Evolutionary conservation across 257 asterid species (phyloP), one percentile per base, ranked within the genome.

Genomic region (Leonotis leonurus): DNA sequence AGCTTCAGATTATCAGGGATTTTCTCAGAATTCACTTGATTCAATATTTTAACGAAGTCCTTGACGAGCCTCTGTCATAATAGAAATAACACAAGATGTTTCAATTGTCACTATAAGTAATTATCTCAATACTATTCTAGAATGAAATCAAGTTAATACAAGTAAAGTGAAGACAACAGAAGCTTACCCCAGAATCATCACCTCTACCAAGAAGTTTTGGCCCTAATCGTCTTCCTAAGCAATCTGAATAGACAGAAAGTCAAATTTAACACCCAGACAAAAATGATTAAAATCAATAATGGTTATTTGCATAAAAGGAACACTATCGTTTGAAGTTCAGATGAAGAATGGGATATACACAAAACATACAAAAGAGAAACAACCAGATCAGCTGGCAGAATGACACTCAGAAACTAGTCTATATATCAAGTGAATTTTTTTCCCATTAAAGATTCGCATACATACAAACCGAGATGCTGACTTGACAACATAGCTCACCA

Each of bases 161-260:
- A 63, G 27, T 16, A 17, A 32, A 44, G 46, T 24, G 32, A 13
- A 46, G 25, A 63, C 40, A 27, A 48, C 40, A 57, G 32, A 35
- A 51, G 45, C 54, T 73, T 77, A 88, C 96, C 95, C 81, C 90
- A 56, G 98, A 84, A 76, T 81, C 98, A 70, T 91, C 98, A 59
- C 80, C 52, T 75, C 87, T 81, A 18, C 97, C 96, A 63, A 89
- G 86, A 81, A 92, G 74, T 75, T 80, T 89, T 43, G 99, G 97
- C 52, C 97, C 99, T 85, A 85, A 75, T 45, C 97, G 78, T 52
- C 99, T 79, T 51, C 99, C 97, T 71, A 92, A 83, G 79, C 97
- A 92, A 85, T 85, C 99, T 92, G 85, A 76, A 77, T 43, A 6
- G 21, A 48, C 40, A 30, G 72, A 59, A 66, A 75, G 54, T 18